Evolutionary conservation across 208 protist genomes (phyloP), one percentile per base, ranked within the genome.

Genomic region (Plasmodiophora brassicae): DNA sequence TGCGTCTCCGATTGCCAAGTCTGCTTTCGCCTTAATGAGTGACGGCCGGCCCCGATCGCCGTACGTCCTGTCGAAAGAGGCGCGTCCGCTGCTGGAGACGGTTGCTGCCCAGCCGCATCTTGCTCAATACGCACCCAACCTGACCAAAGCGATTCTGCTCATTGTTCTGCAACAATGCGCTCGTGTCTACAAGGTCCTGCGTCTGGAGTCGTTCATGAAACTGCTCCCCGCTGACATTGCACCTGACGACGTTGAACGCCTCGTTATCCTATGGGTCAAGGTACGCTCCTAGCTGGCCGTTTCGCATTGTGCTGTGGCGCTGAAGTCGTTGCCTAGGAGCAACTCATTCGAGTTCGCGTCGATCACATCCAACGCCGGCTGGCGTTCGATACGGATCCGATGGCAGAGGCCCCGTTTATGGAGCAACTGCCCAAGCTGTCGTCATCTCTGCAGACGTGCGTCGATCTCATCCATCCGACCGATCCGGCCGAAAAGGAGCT

Each of bases 401-500:
- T 38, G 5, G 50, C 50, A 57, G 32, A n/a, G 65, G 20, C 65
- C 5, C 65, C 14, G 5, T 78, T 44, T 78, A 5, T 78, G n/a
- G 41, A 78, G n/a, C 65, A 78, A 38, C 5, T 78, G 10, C 41
- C 65, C n/a, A 32, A 5, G 5, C n/a, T 78, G 5, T n/a, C 65
- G 5, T 5, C 65, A 14, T 78, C 65, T 5, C 65, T 78, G 5
- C 65, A 78, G 65, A 78, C n/a, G 10, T 78, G 65, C n/a, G n/a
- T 78, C n/a, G 65, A 78, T 78, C 32, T 44, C 10, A 78, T 78
- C n/a, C 65, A 78, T 78, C 65, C 65, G 5, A 78, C 41, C 65
- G 41, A 8, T 32, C 65, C 32, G 41, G n/a, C 65, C 41, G 65
- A 78, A 44, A 78, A 78, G 41, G 65, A 78, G 10, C 65, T 78